Percentiles rank a stretch among this genome's conserved stretches.
Conservation (phyloP, 1,139 yeast genomes). For the Hanseniaspora gamundiae region DNA sequence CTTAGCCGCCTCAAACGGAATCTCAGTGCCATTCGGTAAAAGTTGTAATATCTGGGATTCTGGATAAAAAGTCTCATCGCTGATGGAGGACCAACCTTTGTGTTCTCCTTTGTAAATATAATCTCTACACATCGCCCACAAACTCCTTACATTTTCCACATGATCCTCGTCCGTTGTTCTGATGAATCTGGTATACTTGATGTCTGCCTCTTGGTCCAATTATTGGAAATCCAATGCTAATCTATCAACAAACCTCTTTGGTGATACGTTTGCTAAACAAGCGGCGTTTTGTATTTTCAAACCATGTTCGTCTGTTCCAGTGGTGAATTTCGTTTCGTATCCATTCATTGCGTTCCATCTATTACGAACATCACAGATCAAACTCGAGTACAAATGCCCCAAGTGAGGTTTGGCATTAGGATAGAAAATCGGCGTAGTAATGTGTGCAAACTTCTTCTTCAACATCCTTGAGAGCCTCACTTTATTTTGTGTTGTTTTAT, state of each 20-base stretch:
- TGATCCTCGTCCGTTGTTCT: constrained; percentile 88
- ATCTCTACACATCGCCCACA: constrained; percentile 54
- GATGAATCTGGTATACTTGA: constrained; percentile 65
- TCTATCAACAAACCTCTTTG: constrained; percentile 61
- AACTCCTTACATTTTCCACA: constrained; percentile 42
- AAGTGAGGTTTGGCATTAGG: constrained; percentile 93
- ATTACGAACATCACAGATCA: constrained; percentile 63
- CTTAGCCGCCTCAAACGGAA: constrained; percentile 10
- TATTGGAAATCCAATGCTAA: constrained; percentile 51
- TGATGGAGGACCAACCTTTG: constrained; percentile 87
- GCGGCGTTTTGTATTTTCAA: constrained; percentile 77
- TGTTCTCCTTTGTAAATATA: constrained; percentile 74
- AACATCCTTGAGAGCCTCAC: background rate
- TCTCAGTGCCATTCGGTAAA: constrained; percentile 25
- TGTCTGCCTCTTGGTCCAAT: constrained; percentile 44
- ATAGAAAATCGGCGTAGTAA: constrained; percentile 90
- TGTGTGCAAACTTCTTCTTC: constrained; percentile 25
- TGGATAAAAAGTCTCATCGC: constrained; percentile 92
- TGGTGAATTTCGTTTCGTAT: constrained; percentile 47
- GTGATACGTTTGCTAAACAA: constrained; percentile 36
- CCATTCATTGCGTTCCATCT: constrained; percentile 53
- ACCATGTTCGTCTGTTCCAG: constrained; percentile 98
- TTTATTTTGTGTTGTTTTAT: too few relatives aligned
- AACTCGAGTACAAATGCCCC: constrained; percentile 87
- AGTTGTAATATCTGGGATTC: constrained; percentile 54